phyloP scores from a whole-genome alignment of 352 stramenopile species.

The Phytophthora cactorum region DNA sequence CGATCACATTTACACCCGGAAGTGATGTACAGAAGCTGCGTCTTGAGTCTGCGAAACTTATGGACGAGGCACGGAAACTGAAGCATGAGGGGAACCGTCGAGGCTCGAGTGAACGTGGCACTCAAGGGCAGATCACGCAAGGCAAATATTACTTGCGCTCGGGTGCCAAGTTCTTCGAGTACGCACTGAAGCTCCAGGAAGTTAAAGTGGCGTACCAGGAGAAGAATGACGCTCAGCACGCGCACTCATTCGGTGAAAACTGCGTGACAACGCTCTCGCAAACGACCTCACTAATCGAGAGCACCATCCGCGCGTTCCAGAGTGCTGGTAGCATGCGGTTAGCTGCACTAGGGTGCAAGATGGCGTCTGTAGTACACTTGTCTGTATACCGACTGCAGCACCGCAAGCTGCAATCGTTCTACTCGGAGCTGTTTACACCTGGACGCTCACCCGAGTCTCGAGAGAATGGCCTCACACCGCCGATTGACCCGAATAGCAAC shows the following conservation, averaged over 20 bases:
- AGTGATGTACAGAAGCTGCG: conserved; percentile 64
- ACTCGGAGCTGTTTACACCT: conserved; percentile 82
- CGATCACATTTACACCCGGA: conserved; percentile 44
- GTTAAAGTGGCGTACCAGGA: conserved; percentile 84
- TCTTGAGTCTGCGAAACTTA: conserved; percentile 54
- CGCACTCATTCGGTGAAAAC: conserved; percentile 66
- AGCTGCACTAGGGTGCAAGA: conserved; percentile 85
- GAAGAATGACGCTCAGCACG: conserved; percentile 66
- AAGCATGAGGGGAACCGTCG: conserved; percentile 85
- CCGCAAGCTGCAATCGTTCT: conserved; percentile 76
- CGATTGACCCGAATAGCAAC: conserved; percentile 53
- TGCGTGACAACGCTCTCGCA: conserved; percentile 75
- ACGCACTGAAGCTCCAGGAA: conserved; percentile 80
- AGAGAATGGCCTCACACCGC: conserved; percentile 74
- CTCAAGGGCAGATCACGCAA: conserved; percentile 59
- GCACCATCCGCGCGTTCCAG: conserved; percentile 73
- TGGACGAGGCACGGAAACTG: conserved; percentile 70
- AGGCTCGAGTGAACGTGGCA: conserved; percentile 49
- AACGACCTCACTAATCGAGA: conserved; percentile 83
- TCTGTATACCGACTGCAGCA: conserved; percentile 87
- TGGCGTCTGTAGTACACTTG: conserved; percentile 78
- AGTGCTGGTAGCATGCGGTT: conserved; percentile 61
- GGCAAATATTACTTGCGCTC: conserved; percentile 80
- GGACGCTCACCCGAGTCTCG: conserved; percentile 76
- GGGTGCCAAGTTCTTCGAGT: conserved; percentile 85